Base-by-base conservation (phyloP, 805 yeast genomes). In the Saturnispora sekii region DNA sequence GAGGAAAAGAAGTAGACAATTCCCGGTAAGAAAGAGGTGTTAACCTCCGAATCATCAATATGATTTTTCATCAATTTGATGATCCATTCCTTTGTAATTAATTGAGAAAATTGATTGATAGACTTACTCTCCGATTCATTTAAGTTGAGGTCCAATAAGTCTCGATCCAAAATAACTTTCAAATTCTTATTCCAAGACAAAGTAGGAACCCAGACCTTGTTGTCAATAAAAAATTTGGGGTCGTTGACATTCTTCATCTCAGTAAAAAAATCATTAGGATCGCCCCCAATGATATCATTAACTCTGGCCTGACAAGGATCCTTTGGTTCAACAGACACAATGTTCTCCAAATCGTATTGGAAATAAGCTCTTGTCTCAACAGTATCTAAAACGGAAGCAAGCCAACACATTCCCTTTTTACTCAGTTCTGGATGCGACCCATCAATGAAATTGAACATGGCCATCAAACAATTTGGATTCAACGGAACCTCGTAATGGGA, bases 371-470 rank as follows among this genome's bases (percentile, higher is more conserved):
- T 56, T 1, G 55, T 53, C 33, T 54, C 56, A 9, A 52, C 48
- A 6, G 53, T 47, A 42, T 58, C 63, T 18, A 77, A 56, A 5
- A 80, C 51, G n/a, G 73, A 69, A 2, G 80, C 67, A 29, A 83
- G 57, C 15, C 87, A 81, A 42, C 74, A 76, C 47, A 80, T 62
- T 15, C 84, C 79, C 32, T 76, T 59, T 45, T 78, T 70, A 1
- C 84, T 68, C 38, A 85, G 63, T 2, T 72, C 62, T 0, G 96
- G 95, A 59, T 86, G 94, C 17, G 76, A 76, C n/a, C 74, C 70
- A 11, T 69, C 62, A 1, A 83, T 71, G 31, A 68, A 67, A 2
- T 65, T 62, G 8, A 73, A 67, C 30, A 84, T 62, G 2, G 72
- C 53, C 31, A 59, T 59, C 10, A 79, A 52, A 1, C 72, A 66